These are phyloP conservation scores for Penicillium pancosmium DNA, from an alignment of 495 filamentous ascomycete genomes.

Conservation along the genomic window DNA sequence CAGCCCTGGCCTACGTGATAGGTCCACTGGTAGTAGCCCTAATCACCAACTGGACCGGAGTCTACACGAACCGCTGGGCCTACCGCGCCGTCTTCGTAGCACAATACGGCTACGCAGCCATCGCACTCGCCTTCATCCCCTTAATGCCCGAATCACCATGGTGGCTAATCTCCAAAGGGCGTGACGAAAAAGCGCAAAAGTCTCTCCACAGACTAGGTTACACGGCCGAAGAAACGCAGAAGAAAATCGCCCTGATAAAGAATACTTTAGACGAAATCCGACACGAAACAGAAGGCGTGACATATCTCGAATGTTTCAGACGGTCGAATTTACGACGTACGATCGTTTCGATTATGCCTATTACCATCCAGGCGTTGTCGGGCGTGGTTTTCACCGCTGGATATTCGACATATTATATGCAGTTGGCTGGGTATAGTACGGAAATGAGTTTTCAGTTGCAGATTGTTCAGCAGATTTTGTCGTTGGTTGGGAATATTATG, in stretches of 20 bases:
- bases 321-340: conserved; percentile 37
- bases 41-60: conserved; percentile 28
- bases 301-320: conserved; percentile 38
- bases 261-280: conserved; percentile 27
- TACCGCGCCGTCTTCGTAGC: conserved; percentile 34
- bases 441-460: conserved; percentile 30
- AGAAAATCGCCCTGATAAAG: conserved; percentile 17
- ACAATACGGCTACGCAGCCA: conserved; percentile 30
- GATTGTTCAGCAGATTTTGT: conserved; percentile 35
- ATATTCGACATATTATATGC: conserved; percentile 39
- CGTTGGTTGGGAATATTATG: conserved; percentile 32
- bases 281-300: conserved; percentile 35
- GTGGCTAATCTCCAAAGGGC: conserved; percentile 23
- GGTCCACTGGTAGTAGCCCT: conserved; percentile 32
- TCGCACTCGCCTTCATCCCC: conserved; percentile 15
- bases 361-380: conserved; percentile 34
- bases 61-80: conserved; percentile 31
- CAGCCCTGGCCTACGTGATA: conserved; percentile 29
- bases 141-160: conserved; percentile 30
- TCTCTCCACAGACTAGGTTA: conserved; percentile 19
- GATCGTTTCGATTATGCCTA: conserved; percentile 33
- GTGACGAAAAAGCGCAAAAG: conserved; percentile 8
- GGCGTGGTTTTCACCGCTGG: conserved; percentile 30
- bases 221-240: conserved; percentile 10
- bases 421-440: conserved; percentile 33